These are phyloP conservation scores for Globisporangium camurandrum DNA, from an alignment of 352 stramenopile genomes.

Conservation along the genomic window DNA sequence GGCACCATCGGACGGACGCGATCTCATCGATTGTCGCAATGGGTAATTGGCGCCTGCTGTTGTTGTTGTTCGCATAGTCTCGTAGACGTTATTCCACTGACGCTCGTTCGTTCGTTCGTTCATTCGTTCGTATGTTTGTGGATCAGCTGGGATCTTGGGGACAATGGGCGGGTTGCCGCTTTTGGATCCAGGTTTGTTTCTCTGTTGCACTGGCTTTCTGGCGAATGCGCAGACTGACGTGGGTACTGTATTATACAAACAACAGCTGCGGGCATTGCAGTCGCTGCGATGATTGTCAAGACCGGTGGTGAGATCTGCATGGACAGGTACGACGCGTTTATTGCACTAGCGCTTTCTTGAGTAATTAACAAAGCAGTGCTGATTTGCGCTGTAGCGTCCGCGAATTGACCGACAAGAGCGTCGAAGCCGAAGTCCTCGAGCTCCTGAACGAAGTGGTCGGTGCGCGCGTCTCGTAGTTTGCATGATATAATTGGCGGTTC, in stretches of 20 bases:
- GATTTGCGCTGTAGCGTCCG: constrained; percentile 34
- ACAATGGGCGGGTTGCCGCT: constrained; percentile 62
- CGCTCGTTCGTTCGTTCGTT: neutral
- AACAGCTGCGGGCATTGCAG: constrained; percentile 74
- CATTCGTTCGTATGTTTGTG: neutral
- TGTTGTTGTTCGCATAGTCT: too few species aligned
- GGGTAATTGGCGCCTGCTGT: too few species aligned
- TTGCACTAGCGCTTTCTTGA: neutral
- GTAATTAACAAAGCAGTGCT: too few species aligned
- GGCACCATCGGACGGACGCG: constrained; percentile 90
- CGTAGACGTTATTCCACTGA: too few species aligned
- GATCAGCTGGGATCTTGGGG: constrained; percentile 58
- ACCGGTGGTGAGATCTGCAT: constrained; percentile 78
- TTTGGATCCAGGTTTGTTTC: constrained; percentile 51
- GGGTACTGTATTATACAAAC: too few species aligned
- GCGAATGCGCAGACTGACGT: too few species aligned
- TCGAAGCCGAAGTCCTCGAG: constrained; percentile 73
- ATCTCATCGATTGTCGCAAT: constrained; percentile 87
- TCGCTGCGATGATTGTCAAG: constrained; percentile 87
- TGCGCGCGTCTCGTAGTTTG: too few species aligned
- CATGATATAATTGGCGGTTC: too few species aligned
- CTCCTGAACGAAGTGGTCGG: constrained; percentile 65
- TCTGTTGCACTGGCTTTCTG: too few species aligned
- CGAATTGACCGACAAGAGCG: constrained; percentile 80
- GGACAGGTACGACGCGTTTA: constrained; percentile 36